phyloP scores from a whole-genome alignment of 2,329 filamentous ascomycete genomes.

The Penicillium sp. region DNA sequence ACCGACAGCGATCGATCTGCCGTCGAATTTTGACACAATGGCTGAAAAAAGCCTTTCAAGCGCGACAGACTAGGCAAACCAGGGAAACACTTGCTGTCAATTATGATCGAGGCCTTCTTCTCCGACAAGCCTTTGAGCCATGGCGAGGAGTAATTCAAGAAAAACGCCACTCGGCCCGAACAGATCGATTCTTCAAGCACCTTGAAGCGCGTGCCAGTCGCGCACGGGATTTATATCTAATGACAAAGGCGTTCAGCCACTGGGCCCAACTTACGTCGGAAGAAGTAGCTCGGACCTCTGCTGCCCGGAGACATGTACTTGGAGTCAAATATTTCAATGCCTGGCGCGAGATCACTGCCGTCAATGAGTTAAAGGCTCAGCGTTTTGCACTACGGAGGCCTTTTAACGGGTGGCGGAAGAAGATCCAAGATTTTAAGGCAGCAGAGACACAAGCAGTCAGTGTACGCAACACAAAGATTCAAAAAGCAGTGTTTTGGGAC shows the following conservation, averaged over 20 bases:
- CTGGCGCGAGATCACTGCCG: slow-evolving; percentile 65
- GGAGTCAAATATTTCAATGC: slow-evolving; percentile 67
- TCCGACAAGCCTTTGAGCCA: slow-evolving; percentile 54
- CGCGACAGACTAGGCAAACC: slow-evolving; percentile 37
- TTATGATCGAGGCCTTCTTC: slow-evolving; percentile 52
- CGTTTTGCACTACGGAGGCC: slow-evolving; percentile 56
- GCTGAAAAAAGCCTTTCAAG: slow-evolving; percentile 46
- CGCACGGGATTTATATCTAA: slow-evolving; percentile 65
- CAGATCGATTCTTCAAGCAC: slow-evolving; percentile 54
- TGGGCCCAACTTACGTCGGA: slow-evolving; percentile 68
- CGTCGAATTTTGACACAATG: slow-evolving; percentile 48
- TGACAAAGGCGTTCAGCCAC: slow-evolving; percentile 64
- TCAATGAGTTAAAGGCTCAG: slow-evolving; percentile 57
- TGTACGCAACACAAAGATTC: slow-evolving; percentile 32
- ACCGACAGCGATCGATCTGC: slow-evolving; percentile 40
- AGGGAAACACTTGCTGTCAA: slow-evolving; percentile 49
- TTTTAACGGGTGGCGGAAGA: slow-evolving; percentile 54
- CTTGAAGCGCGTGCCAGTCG: slow-evolving; percentile 61
- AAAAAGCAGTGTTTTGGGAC: slow-evolving; percentile 39
- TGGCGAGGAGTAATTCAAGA: slow-evolving; percentile 47
- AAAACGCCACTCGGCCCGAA: slow-evolving; percentile 47
- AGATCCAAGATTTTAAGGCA: slow-evolving; percentile 37
- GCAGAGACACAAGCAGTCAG: slow-evolving; percentile 37
- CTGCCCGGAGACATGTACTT: slow-evolving; percentile 69
- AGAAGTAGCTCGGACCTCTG: slow-evolving; percentile 64